These are phyloP conservation scores for Datura wrightii DNA, from an alignment of 257 asterid genomes.

Conservation along the genomic window DNA sequence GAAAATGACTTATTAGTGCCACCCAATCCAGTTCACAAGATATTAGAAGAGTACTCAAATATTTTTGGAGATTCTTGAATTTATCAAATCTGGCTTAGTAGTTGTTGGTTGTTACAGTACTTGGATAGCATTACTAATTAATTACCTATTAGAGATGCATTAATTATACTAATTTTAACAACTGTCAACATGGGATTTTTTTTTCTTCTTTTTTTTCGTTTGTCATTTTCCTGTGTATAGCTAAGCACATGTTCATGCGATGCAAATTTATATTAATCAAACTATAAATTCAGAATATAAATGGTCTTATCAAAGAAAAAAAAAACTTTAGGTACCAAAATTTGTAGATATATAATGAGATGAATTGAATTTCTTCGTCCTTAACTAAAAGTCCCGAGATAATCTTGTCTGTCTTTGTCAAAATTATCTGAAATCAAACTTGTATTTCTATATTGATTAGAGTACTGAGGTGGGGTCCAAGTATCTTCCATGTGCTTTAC, in stretches of 20 bases:
- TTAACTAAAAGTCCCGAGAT: no score
- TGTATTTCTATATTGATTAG: not conserved
- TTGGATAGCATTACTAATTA: not conserved
- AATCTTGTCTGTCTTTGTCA: not conserved
- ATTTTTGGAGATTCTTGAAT: slow-evolving; percentile 10
- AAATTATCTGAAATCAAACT: not conserved
- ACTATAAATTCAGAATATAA: not conserved
- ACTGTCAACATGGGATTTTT: not conserved
- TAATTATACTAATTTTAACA: not conserved
- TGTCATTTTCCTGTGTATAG: not conserved
- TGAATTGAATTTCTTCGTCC: not conserved
- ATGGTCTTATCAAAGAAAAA: not conserved
- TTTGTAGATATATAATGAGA: not conserved
- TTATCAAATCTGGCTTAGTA: not conserved
- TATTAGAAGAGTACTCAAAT: not conserved
- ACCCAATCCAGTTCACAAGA: slow-evolving; percentile 28
- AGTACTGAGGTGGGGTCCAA: not conserved
- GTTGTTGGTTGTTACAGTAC: slow-evolving; percentile 27
- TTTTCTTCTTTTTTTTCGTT: not conserved
- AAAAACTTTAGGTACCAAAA: not conserved
- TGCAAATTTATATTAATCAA: not conserved
- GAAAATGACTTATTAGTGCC: not conserved
- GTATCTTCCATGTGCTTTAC: not conserved
- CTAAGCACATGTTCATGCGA: not conserved
- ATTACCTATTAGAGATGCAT: not conserved